Evolutionary conservation across 1,284 basidiomycete species (phyloP), one percentile per base, ranked within the genome.

Genomic region (Tylopilus sp.): DNA sequence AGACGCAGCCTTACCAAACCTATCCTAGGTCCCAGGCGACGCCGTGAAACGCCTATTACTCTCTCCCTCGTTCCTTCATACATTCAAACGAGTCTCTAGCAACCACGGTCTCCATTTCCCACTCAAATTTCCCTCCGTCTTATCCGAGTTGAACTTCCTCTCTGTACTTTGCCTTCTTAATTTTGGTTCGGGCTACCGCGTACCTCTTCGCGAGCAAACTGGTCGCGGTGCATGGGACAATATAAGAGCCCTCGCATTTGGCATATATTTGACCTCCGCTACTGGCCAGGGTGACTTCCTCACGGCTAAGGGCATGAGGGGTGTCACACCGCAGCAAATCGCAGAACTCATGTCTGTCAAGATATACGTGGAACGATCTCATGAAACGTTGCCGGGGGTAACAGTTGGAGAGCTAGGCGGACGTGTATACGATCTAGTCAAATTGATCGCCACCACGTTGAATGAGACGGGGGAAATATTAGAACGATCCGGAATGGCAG

Each of bases 161-260:
- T 88, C 89, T 41, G 78, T 92, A 8, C 85, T 95, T 49, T 89
- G 90, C 3, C 82, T 95, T 12, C 84, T 96, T 41, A 95, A 95
- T 76, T 93, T 95, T 75, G 92, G 86, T 12, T 93, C 92, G 2
- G 92, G 92, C 39, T 95, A 93, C 76, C 89, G 93, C 36, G 81
- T 85, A 9, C 87, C 90, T 2, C 83, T 96, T 49, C 93, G 94
- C 75, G 77, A 80, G 36, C 86, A 88, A 62, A 89, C 90, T 12
- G 87, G 89, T 19, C 87, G 92, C 47, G 94, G 94, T 32, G 92
- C 93, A 68, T 95, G 90, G 85, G 92, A 95, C 77, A 89, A 87
- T 64, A 91, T 95, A 71, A 86, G 91, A 58, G 89, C 89, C 4
- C 84, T 96, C 58, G 83, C 88, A 36, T 88, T 95, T 70, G 86